These are phyloP conservation scores for Mycosphaerella arachidis DNA, from an alignment of 2,329 filamentous ascomycete genomes.

Conservation along the genomic window DNA sequence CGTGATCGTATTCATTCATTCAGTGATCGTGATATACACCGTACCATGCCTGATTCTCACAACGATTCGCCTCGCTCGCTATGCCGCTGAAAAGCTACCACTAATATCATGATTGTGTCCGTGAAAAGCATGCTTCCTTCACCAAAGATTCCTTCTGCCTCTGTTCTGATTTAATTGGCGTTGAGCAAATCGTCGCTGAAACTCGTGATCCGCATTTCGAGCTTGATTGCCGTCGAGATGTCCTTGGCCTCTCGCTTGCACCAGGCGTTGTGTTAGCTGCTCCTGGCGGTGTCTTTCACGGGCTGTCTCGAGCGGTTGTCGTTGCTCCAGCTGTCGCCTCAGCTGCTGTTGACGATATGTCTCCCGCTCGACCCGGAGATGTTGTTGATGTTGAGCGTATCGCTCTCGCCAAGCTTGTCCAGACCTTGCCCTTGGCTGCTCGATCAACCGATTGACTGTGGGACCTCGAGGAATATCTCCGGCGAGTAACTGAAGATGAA, in stretches of 20 bases:
- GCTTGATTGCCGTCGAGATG: background rate
- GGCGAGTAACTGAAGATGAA: too few relatives aligned
- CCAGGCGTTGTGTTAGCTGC: background rate
- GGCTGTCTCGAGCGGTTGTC: too few relatives aligned
- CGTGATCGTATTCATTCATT: background rate
- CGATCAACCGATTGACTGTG: too few relatives aligned
- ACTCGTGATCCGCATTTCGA: background rate
- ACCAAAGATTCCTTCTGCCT: background rate
- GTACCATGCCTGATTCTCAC: background rate
- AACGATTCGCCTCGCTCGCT: background rate
- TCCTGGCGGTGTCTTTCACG: background rate
- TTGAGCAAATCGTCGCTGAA: background rate
- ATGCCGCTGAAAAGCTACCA: slow-evolving; percentile 6
- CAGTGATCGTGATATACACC: background rate
- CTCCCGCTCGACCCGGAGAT: too few relatives aligned
- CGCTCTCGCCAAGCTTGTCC: too few relatives aligned
- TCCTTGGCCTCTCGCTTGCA: background rate
- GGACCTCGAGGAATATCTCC: too few relatives aligned
- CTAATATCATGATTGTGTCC: background rate
- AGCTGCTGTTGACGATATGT: too few relatives aligned
- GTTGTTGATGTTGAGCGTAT: too few relatives aligned
- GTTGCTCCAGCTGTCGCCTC: too few relatives aligned
- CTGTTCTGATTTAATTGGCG: background rate
- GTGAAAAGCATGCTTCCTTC: background rate
- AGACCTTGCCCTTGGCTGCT: too few relatives aligned